Evolutionary conservation across 208 protist species (phyloP), one percentile per base, ranked within the genome.

Genomic region (Leishmania guyanensis): DNA sequence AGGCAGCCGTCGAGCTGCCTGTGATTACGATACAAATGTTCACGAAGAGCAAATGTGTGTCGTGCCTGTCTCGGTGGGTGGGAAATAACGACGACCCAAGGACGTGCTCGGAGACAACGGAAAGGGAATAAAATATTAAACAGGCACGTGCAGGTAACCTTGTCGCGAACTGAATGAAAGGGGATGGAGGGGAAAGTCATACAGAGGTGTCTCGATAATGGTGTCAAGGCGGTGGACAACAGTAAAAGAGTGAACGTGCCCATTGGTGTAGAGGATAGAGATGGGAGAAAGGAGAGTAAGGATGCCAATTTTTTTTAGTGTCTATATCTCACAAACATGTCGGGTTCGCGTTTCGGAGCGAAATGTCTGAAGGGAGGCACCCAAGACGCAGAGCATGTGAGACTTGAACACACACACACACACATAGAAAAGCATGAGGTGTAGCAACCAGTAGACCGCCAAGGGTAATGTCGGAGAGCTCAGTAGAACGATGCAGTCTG

Each of bases 51-150:
- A 46, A 46, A 46, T 46, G 26, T 64, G 58, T 33, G 58, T 12
- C 20, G 58, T 16, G 58, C 39, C 10, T 39, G 62, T 39, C 62
- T 39, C 62, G 29, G 0, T 68, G 26, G 62, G 29, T 68, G 14
- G 29, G 62, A 68, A 62, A 60, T 0, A 81, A 75, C 1, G 14
- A 75, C 72, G 48, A 58, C 17, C 62, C 17, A 58, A 50, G 36
- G 29, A 76, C 33, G 76, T 70, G 65, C 36, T 29, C 66, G 14
- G 17, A 54, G 62, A 72, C 36, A 54, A 79, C 29, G 43, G 43
- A 39, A 22, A 79, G 10, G 75, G 17, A 79, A 79, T 70, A 79
- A 71, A 22, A 79, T 70, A 33, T 60, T 4, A 36, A 58, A 51
- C 9, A 72, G 50, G 48, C 33, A 82, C 64, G 77, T 54, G 39